Evolutionary conservation across 2,329 filamentous ascomycete species (phyloP).

Genomic region (Stachybotrys echinatus): DNA sequence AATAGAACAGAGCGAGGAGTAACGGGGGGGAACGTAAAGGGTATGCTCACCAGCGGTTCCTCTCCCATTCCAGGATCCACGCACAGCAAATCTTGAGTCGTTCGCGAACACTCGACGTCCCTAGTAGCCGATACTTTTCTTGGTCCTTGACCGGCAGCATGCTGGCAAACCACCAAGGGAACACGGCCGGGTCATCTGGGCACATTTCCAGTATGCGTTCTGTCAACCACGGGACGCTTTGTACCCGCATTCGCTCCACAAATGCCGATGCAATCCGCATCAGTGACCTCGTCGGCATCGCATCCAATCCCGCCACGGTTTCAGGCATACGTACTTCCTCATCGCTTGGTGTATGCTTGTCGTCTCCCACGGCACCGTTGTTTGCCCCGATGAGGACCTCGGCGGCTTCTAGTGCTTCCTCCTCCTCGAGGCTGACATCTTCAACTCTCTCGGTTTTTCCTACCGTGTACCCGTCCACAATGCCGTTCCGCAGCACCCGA

Average conservation of each 20-base stretch:
- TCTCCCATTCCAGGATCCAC: slow-evolving; percentile 73
- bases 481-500: slow-evolving; percentile 57
- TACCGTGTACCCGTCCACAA: slow-evolving; percentile 72
- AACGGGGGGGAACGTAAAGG: background rate
- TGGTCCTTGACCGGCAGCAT: slow-evolving; percentile 71
- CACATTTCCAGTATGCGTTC: slow-evolving; percentile 65
- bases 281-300: slow-evolving; percentile 65
- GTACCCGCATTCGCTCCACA: slow-evolving; percentile 60
- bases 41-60: slow-evolving; percentile 60
- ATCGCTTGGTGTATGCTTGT: background rate
- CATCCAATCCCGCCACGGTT: slow-evolving; percentile 11
- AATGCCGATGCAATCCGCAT: slow-evolving; percentile 63
- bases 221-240: slow-evolving; percentile 70
- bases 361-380: background rate
- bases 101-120: slow-evolving; percentile 70
- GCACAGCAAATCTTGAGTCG: slow-evolving; percentile 75
- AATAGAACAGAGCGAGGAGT: background rate
- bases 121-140: slow-evolving; percentile 74
- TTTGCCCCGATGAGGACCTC: slow-evolving; percentile 37
- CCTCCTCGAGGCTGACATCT: slow-evolving; percentile 75
- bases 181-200: slow-evolving; percentile 68
- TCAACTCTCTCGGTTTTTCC: slow-evolving; percentile 73
- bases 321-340: slow-evolving; percentile 8
- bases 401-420: slow-evolving; percentile 68
- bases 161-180: slow-evolving; percentile 88